Evolutionary conservation across 2,329 filamentous ascomycete genomes (phyloP).

Genomic region (Cytospora schulzeri): DNA sequence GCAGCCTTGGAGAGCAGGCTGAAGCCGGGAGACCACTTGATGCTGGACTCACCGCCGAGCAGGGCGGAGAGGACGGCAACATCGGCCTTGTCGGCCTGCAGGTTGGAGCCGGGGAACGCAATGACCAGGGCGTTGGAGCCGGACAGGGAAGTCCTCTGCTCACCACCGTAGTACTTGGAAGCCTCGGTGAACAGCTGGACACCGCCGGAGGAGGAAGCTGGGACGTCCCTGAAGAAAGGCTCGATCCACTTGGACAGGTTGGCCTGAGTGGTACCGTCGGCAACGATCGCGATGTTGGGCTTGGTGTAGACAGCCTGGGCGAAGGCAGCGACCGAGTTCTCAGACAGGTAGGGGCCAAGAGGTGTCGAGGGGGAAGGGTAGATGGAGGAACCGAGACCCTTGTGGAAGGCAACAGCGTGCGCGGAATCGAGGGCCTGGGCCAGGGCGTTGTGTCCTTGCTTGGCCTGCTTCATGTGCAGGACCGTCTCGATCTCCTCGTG

Average conservation of each 20-base stretch:
- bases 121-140: constrained; percentile 79
- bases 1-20: constrained; percentile 83
- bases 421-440: constrained; percentile 81
- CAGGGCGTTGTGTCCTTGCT: constrained; percentile 62
- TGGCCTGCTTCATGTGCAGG: constrained; percentile 77
- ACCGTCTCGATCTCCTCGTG: constrained; percentile 81
- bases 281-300: constrained; percentile 87
- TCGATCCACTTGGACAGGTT: constrained; percentile 86
- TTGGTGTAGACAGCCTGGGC: constrained; percentile 81
- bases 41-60: constrained; percentile 84
- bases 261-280: constrained; percentile 78
- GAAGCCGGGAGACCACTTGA: constrained; percentile 97
- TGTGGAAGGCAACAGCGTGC: constrained; percentile 88
- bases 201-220: constrained; percentile 54
- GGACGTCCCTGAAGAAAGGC: constrained; percentile 82
- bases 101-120: constrained; percentile 88
- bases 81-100: constrained; percentile 83
- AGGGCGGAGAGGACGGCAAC: constrained; percentile 83
- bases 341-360: constrained; percentile 78
- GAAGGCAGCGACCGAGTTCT: constrained; percentile 73
- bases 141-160: constrained; percentile 82
- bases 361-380: constrained; percentile 73
- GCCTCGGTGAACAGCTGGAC: constrained; percentile 61
- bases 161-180: constrained; percentile 90
- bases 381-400: constrained; percentile 79